A percentile compares a stretch with the other conserved stretches of the same genome.
Conservation (phyloP, 192 early-diverging fungal genomes). For the Podila epigama region DNA sequence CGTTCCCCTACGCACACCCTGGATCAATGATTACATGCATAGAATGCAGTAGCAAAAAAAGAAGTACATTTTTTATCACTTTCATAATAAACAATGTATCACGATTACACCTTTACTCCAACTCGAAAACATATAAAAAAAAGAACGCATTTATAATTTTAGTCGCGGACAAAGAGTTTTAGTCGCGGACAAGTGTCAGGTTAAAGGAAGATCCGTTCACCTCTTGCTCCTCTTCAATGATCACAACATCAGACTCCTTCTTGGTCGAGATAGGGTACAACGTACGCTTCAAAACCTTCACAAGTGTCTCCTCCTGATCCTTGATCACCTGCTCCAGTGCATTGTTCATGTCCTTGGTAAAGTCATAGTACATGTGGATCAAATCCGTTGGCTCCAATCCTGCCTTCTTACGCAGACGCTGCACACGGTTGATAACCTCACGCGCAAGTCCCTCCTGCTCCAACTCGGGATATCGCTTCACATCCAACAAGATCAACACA, state of each 20-base stretch:
- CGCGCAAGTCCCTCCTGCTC: conserved; percentile 91
- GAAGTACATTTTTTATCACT: no score
- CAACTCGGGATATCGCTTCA: conserved; percentile 79
- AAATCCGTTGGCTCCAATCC: conserved; percentile 88
- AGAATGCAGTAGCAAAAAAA: not conserved
- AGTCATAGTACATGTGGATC: conserved; percentile 82
- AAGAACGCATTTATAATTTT: not conserved
- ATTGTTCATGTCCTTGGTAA: conserved; percentile 74
- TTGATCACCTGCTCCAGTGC: conserved; percentile 75
- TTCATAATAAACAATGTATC: no score
- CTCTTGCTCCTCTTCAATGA: conserved; percentile 89
- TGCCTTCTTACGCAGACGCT: conserved; percentile 96
- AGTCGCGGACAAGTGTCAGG: conserved; percentile 68
- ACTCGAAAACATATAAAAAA: not conserved
- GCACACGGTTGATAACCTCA: conserved; percentile 96
- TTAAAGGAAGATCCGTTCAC: conserved; percentile 81
- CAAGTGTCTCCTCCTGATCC: conserved; percentile 75
- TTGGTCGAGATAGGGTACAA: conserved; percentile 51
- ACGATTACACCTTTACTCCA: not conserved
- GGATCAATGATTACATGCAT: no score
- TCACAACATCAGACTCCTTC: conserved; percentile 58
- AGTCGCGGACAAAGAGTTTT: not conserved
- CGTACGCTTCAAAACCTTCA: conserved; percentile 76
- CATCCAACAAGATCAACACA: conserved; percentile 89
- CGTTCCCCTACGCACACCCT: no score